Evolutionary conservation across 2,329 filamentous ascomycete species (phyloP).

Genomic region (Westerdykella sp.): DNA sequence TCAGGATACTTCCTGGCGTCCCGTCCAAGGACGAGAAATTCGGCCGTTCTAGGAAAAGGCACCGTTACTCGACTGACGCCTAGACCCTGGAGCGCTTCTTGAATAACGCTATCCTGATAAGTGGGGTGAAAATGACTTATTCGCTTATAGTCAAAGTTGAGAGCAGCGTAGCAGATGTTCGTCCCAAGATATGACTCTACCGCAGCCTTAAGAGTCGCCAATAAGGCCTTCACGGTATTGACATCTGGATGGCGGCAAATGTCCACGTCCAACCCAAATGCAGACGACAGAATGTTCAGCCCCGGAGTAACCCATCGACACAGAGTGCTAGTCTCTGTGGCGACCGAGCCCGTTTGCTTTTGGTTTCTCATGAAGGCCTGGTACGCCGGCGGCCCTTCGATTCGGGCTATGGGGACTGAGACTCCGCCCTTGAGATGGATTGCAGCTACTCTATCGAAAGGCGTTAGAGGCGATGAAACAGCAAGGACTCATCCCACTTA

Average conservation of each 20-base stretch:
- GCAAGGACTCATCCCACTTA: background rate
- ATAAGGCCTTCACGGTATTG: constrained; percentile 2
- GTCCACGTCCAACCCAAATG: constrained; percentile 1
- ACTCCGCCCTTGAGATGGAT: constrained; percentile 8
- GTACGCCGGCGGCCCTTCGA: constrained; percentile 8
- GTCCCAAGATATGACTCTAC: constrained; percentile 11
- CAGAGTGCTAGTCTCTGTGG: background rate
- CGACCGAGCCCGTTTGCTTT: constrained; percentile 1
- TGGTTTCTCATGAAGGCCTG: constrained; percentile 8
- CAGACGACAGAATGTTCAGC: constrained; percentile 3
- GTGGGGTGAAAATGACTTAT: background rate
- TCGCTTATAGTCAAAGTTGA: constrained; percentile 1
- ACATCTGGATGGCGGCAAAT: constrained; percentile 7
- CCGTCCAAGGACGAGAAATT: constrained; percentile 1
- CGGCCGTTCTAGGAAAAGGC: constrained; percentile 2
- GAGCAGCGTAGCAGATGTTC: constrained; percentile 8
- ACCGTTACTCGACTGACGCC: constrained; percentile 6
- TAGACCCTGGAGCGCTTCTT: constrained; percentile 7
- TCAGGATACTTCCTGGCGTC: background rate
- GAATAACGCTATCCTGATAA: background rate
- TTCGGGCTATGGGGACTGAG: constrained; percentile 7
- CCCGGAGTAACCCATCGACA: constrained; percentile 5
- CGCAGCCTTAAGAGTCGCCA: constrained; percentile 6
- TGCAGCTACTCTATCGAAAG: constrained; percentile 5
- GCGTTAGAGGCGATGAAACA: background rate